Base-by-base conservation (phyloP, 768 basidiomycete species). In the Mycena pura region DNA sequence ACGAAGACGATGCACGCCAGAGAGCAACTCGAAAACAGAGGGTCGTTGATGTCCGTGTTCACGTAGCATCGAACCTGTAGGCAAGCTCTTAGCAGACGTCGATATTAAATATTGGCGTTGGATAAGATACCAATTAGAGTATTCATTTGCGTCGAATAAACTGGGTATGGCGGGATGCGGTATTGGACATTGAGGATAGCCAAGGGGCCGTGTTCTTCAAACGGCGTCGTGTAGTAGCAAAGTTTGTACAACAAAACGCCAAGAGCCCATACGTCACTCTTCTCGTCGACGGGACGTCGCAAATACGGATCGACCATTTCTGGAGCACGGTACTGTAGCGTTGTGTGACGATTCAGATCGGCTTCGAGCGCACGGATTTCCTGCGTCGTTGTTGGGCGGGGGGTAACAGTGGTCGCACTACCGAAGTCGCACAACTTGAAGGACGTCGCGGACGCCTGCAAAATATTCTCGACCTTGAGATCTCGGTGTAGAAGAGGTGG, bases 381-480 rank as follows among this genome's bases (percentile, higher is more conserved):
- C 63, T 90, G 86, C 31, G 86, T 88, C 17, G 84, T 90, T 8
- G 87, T 79, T 7, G 96, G 84, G 61, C 86, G 84, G 7, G 78
- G 69, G 19, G 88, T 77, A 21, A 95, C 89, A 2, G 87, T 84
- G 0, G 91, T 89, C 2, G 96, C 91, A 29, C 95, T 97, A 46
- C 97, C 97, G 76, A 99, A 99, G 74, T 99, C 97, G 74, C 97
- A 99, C 8, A 99, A 82, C 74, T 99, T 99, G 83, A 88, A 99
- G 0, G 87, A 88, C 1, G 91, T 89, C 1, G 86, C 74, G 3
- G 90, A 88, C 7, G 94, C 88, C 70, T 96, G 93, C 1, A 99
- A 86, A 68, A 99, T 98, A 75, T 99, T 99, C 74, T 99, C 97
- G 31, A 99, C 96, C 77, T 99, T 99, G 72, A 99, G 86, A 77